Evolutionary conservation across 163 green algal genomes (phyloP).

Genomic region (Volvox carteri): DNA sequence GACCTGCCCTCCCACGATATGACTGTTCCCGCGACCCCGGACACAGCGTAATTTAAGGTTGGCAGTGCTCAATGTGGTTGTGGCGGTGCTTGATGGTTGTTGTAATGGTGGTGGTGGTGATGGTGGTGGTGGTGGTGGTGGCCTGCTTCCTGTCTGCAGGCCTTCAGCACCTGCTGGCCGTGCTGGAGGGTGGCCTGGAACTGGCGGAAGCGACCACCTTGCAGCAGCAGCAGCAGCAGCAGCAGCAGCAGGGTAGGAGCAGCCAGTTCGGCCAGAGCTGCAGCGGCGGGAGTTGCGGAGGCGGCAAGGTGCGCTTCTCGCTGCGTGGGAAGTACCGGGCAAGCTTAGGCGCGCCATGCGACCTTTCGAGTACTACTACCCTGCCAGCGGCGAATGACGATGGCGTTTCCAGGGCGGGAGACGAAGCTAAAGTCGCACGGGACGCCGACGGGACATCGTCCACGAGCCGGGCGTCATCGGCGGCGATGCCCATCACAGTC

Average conservation of each 20-base stretch:
- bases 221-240: not conserved
- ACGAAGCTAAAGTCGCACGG: not conserved
- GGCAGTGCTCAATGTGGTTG: too few relatives aligned
- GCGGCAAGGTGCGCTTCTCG: constrained; percentile 4
- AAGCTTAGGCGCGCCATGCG: not conserved
- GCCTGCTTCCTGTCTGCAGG: too few relatives aligned
- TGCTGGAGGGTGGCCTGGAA: not conserved
- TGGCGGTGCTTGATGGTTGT: too few relatives aligned
- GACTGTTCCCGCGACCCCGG: too few relatives aligned
- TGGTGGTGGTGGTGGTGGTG: too few relatives aligned
- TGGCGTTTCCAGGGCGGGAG: not conserved
- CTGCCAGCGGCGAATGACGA: not conserved
- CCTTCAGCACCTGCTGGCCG: constrained; percentile 9
- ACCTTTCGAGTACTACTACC: not conserved
- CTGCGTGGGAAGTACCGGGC: constrained; percentile 13
- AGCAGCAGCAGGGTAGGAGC: not conserved
- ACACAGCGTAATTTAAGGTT: too few relatives aligned
- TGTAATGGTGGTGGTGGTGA: too few relatives aligned
- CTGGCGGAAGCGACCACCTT: constrained; percentile 7
- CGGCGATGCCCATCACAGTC: not conserved
- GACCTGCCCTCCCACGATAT: not conserved
- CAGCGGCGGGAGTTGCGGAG: not conserved
- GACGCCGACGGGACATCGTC: not conserved
- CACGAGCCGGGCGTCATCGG: not conserved
- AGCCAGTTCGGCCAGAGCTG: not conserved